These are phyloP conservation scores for Bipolaris oryzae DNA, from an alignment of 2,329 filamentous ascomycete species.

Conservation along the genomic window DNA sequence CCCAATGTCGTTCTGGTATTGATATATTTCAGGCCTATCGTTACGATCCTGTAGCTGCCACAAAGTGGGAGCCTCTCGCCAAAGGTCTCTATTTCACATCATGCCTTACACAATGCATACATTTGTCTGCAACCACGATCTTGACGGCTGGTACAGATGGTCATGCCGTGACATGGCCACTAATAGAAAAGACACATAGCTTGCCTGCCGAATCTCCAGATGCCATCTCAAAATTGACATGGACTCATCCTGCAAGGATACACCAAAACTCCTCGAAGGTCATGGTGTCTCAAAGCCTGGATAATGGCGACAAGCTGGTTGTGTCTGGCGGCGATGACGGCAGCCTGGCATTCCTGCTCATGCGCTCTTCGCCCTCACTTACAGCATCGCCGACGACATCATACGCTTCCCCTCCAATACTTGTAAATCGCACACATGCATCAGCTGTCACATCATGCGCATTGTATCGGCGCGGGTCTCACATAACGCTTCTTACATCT, in stretches of 20 bases:
- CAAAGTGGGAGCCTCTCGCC: slow-evolving; percentile 46
- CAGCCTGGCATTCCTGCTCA: slow-evolving; percentile 62
- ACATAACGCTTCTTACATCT: slow-evolving; percentile 41
- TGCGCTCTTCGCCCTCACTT: background rate
- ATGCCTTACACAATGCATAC: slow-evolving; percentile 72
- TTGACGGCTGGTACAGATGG: slow-evolving; percentile 84
- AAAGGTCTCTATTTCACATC: slow-evolving; percentile 55
- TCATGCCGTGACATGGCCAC: slow-evolving; percentile 67
- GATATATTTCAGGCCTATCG: slow-evolving; percentile 52
- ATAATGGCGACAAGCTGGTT: slow-evolving; percentile 56
- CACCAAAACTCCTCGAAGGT: slow-evolving; percentile 84
- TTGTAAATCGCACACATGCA: slow-evolving; percentile 68
- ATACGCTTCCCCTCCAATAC: slow-evolving; percentile 32
- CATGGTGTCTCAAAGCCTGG: slow-evolving; percentile 45
- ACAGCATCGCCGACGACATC: slow-evolving; percentile 26
- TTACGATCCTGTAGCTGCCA: slow-evolving; percentile 36
- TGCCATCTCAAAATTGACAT: slow-evolving; percentile 36
- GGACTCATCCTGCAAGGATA: slow-evolving; percentile 48
- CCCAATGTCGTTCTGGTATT: background rate
- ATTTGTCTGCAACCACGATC: slow-evolving; percentile 50
- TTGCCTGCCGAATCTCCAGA: background rate
- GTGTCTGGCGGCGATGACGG: slow-evolving; percentile 90
- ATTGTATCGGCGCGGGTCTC: slow-evolving; percentile 33
- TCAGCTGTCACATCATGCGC: slow-evolving; percentile 69
- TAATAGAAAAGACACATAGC: slow-evolving; percentile 30